phyloP scores from a whole-genome alignment of 371 early-diverging fungal species.

The Rhizopus delemar region DNA sequence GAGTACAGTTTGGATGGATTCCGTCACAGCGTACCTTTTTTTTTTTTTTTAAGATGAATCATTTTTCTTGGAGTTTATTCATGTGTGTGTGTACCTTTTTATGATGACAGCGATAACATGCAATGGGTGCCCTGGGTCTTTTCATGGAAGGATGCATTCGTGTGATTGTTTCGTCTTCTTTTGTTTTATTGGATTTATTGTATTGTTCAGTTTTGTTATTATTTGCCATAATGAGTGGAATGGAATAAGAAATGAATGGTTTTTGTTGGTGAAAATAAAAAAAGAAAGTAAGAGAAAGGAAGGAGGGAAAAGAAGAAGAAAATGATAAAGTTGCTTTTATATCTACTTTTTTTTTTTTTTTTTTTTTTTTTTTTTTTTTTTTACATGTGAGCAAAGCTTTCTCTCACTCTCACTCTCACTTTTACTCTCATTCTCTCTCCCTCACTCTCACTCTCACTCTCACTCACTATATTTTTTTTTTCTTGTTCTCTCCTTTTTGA shows the following conservation, averaged over 20 bases:
- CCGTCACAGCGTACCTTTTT: conserved; percentile 51
- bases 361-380: not conserved
- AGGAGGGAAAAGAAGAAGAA: not conserved
- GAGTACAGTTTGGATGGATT: conserved; percentile 42
- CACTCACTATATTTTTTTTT: not conserved
- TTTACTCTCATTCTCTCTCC: not conserved
- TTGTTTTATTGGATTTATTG: not conserved
- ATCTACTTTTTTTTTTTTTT: not conserved
- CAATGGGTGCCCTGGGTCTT: conserved; percentile 37
- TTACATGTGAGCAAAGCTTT: not conserved
- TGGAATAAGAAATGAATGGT: not conserved
- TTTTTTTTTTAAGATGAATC: not conserved
- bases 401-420: not conserved
- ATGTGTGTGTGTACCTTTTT: conserved; percentile 28
- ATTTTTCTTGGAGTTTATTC: not conserved
- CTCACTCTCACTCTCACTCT: not conserved
- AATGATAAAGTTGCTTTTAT: not conserved
- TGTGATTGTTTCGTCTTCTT: conserved; percentile 2
- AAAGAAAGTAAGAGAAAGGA: not conserved
- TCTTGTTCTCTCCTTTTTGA: too few relatives aligned
- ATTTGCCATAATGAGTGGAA: conserved; percentile 5
- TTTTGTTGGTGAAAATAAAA: not conserved
- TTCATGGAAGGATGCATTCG: conserved; percentile 22
- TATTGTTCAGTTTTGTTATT: not conserved
- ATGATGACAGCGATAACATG: conserved; percentile 38